Evolutionary conservation across 2,329 filamentous ascomycete genomes (phyloP).

Genomic region (Colletotrichum higginsianum): DNA sequence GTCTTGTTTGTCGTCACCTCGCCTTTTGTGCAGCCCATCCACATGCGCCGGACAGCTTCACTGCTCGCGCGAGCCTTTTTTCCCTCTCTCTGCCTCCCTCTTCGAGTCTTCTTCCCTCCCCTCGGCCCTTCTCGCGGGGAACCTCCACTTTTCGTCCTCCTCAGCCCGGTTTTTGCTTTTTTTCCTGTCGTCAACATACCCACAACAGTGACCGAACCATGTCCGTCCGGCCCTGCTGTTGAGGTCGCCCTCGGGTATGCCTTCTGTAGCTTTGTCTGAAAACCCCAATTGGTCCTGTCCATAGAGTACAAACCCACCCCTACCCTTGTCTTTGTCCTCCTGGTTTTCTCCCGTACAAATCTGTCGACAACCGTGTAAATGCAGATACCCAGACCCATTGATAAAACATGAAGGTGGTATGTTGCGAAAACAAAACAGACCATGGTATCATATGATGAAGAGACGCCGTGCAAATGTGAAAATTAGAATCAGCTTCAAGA

Average conservation of each 20-base stretch:
- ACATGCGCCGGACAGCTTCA: conserved; percentile 1
- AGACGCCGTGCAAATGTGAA: conserved; percentile 42
- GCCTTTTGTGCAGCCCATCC: conserved; percentile 23
- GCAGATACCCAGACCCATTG: conserved; percentile 30
- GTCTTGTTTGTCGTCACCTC: conserved; percentile 21
- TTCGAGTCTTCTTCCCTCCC: neutral
- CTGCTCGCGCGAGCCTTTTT: conserved; percentile 1
- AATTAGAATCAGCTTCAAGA: conserved; percentile 28
- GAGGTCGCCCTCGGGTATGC: conserved; percentile 42
- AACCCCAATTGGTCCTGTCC: conserved; percentile 7
- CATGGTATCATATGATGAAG: conserved; percentile 44
- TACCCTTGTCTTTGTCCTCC: neutral
- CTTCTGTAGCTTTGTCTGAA: conserved; percentile 30
- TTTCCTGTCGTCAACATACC: conserved; percentile 22
- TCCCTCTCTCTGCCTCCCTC: conserved; percentile 33
- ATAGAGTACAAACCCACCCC: conserved; percentile 40
- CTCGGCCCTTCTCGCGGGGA: conserved; percentile 22
- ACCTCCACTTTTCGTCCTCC: conserved; percentile 39
- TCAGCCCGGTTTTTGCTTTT: neutral
- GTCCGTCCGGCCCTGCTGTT: conserved; percentile 21
- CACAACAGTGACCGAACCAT: conserved; percentile 27
- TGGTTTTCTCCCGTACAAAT: conserved; percentile 10
- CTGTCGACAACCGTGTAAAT: conserved; percentile 29
- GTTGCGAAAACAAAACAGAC: conserved; percentile 41
- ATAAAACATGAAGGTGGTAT: conserved; percentile 42